phyloP scores from a whole-genome alignment of 805 yeast genomes.

The Kuraishia capsulata region DNA sequence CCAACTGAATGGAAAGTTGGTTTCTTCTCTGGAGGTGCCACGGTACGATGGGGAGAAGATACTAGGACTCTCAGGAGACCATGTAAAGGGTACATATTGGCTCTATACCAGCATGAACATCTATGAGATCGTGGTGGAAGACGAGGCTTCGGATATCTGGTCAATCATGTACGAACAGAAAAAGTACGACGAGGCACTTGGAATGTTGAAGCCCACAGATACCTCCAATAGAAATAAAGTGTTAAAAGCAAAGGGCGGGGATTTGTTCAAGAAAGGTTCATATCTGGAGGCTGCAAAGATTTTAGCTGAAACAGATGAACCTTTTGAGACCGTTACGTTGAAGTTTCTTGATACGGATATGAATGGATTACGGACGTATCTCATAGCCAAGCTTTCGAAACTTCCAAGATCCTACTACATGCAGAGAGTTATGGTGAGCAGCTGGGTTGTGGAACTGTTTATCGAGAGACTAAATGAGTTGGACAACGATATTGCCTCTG shows the following conservation, averaged over 20 bases:
- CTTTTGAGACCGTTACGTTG: conserved; percentile 64
- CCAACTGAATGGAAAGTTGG: conserved; percentile 40
- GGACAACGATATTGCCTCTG: conserved; percentile 7
- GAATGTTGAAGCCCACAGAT: conserved; percentile 22
- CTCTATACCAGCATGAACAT: conserved; percentile 49
- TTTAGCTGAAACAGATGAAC: conserved; percentile 53
- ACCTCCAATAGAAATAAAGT: conserved; percentile 40
- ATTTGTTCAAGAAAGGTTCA: conserved; percentile 22
- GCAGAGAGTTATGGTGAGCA: conserved; percentile 44
- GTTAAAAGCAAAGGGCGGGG: conserved; percentile 44
- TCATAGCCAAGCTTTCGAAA: conserved; percentile 29
- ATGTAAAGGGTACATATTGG: conserved; percentile 60
- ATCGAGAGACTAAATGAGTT: conserved; percentile 33
- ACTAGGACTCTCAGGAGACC: conserved; percentile 43
- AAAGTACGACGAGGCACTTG: conserved; percentile 59
- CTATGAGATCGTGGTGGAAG: conserved; percentile 60
- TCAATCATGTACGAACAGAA: conserved; percentile 39
- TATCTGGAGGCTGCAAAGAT: conserved; percentile 39
- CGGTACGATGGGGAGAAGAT: conserved; percentile 23
- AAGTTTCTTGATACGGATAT: conserved; percentile 35
- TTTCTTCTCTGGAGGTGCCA: conserved; percentile 31
- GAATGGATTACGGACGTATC: conserved; percentile 32
- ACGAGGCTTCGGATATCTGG: conserved; percentile 76
- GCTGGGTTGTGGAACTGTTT: conserved; percentile 58
- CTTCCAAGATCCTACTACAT: conserved; percentile 22